Base-by-base conservation (phyloP, 495 filamentous ascomycete genomes). In the Symbiotaphrina buchneri region DNA sequence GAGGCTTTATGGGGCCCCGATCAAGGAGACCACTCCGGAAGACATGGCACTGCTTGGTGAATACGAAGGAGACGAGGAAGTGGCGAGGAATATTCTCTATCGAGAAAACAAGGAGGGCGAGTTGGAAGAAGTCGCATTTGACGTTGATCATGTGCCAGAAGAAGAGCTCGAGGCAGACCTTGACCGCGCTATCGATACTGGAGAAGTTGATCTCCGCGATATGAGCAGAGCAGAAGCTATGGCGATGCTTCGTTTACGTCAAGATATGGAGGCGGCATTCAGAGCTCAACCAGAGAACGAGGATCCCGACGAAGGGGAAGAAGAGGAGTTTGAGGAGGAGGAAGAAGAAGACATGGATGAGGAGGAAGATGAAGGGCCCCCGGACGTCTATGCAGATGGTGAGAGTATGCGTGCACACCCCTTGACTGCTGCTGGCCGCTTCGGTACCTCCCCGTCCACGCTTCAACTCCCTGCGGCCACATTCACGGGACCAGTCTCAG, bases 1-100 rank as follows among this genome's bases (percentile, higher is more conserved):
- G 34, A 61, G 80, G 35, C 52, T 92, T 6, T 95, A 83, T 51
- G 87, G 85, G 1, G 61, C 54, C 38, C 81, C 62, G 16, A 46
- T 61, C 39, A 56, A 56, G 30, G 62, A 62, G 24, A 67, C 66
- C 4, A 20, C 21, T n/a, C 28, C 43, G 6, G 45, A 25, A 16
- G 32, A 40, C 1, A 6, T 40, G 16, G 29, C 14, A 6, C 18
- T 29, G 16, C 28, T 39, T 27, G 40, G 43, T 18, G 29, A 23
- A 7, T 13, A 31, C 10, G 31, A 27, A 18, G 18, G 11, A 19
- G 18, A 31, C 10, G 31, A 27, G 15, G 18, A 11, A 19, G 17
- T 21, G 10, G 14, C 18, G 6, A n/a, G n/a, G 23, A 23, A 30
- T 18, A 8, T 16, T 6, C 15, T 25, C 1, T 10, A 26, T 6